Conservation (phyloP, 1,284 basidiomycete genomes). For the Pseudomicrostroma phylloplanum region DNA sequence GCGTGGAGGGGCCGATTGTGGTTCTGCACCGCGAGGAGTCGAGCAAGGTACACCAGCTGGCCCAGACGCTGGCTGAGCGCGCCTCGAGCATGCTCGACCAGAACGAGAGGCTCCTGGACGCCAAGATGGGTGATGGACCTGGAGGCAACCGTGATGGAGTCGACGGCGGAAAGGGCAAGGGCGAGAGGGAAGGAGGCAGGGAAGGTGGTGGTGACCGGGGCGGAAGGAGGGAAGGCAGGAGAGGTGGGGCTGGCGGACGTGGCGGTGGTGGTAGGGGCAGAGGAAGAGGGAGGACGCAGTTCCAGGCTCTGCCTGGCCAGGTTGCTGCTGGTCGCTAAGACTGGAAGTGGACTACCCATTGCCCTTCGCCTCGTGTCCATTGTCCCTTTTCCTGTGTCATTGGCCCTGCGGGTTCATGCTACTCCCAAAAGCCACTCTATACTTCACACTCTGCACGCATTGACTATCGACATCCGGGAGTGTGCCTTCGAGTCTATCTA, state of each 20-base stretch:
- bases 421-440: no score
- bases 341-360: no score
- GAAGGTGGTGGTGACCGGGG: slow-evolving; percentile 23
- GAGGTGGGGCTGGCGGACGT: slow-evolving; percentile 30
- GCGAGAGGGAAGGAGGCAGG: slow-evolving; percentile 11
- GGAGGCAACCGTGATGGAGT: slow-evolving; percentile 19
- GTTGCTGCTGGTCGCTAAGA: slow-evolving; percentile 6
- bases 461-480: no score
- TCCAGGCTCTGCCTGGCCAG: slow-evolving; percentile 24
- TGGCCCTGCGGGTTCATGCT: no score
- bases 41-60: slow-evolving; percentile 53
- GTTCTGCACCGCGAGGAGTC: slow-evolving; percentile 84
- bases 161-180: slow-evolving; percentile 22
- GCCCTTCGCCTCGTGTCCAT: no score
- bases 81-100: slow-evolving; percentile 81
- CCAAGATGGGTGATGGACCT: slow-evolving; percentile 64
- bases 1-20: slow-evolving; percentile 57
- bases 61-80: slow-evolving; percentile 68
- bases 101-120: slow-evolving; percentile 88
- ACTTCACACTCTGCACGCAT: no score
- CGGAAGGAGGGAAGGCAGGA: slow-evolving; percentile 33
- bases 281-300: slow-evolving; percentile 33
- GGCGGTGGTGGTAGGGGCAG: slow-evolving; percentile 41
- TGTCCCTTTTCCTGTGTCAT: no score
- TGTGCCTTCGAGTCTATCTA: no score